Base-by-base conservation (phyloP, 495 filamentous ascomycete genomes). In the Pyrenula aspistea region DNA sequence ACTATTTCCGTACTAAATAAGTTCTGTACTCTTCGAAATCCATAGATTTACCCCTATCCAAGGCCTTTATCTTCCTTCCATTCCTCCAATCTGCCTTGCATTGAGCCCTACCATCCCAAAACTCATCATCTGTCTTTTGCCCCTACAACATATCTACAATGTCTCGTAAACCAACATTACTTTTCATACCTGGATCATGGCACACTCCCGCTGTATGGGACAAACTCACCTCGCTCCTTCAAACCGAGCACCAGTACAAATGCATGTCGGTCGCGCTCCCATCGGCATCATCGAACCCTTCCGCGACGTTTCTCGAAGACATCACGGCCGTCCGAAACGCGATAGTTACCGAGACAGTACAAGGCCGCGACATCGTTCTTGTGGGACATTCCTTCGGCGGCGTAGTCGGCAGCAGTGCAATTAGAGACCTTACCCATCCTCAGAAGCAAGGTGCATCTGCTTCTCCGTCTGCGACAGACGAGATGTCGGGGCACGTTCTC, bases 371-470 rank as follows among this genome's bases (percentile, higher is more conserved):
- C 31, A 73, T 82, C 8, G 67, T 81, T 1, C 61, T 82, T 48
- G 56, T 81, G 11, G 67, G 67, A 10, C 77, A 82, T 63, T 79
- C 76, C 2, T 80, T 80, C 58, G 75, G 77, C 51, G 77, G 77
- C 49, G 67, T 75, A 25, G 72, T 78, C 1, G 75, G 69, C 47
- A 68, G 66, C 52, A 76, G 71, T 55, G 73, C 74, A 1, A 68
- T 78, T 59, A 73, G 72, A 57, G 76, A 71, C 0, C 67, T 74
- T 36, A 62, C 71, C 24, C 65, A 65, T 51, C 53, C 48, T 20
- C 52, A 66, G 2, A 48, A 63, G 10, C 31, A 42, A 42, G 31
- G n/a, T n/a, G n/a, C n/a, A 22, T n/a, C n/a, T n/a, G n/a, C n/a
- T n/a, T n/a, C n/a, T n/a, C n/a, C n/a, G n/a, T n/a, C n/a, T n/a